Evolutionary conservation across 1,284 basidiomycete genomes (phyloP).

Genomic region (Marasmius oreades): DNA sequence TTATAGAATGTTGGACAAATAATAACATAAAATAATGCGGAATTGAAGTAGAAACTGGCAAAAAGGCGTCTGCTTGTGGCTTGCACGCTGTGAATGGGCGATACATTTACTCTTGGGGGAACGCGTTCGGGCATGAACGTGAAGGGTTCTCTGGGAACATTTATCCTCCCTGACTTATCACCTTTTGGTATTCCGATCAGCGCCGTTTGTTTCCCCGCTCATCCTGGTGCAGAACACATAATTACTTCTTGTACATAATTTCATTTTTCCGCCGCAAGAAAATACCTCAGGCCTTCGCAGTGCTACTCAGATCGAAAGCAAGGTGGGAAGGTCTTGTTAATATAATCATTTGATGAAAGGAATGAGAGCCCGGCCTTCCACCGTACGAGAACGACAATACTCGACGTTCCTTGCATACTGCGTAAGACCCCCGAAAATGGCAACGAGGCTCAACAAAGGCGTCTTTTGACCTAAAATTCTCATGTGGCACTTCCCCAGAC

Average conservation of each 20-base stretch:
- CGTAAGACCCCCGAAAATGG: not conserved
- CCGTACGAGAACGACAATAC: too few relatives aligned
- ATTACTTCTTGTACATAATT: slow-evolving; percentile 14
- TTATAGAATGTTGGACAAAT: slow-evolving; percentile 16
- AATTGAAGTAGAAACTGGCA: not conserved
- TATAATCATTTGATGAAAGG: too few relatives aligned
- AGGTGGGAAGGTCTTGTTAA: too few relatives aligned
- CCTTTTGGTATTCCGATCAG: slow-evolving; percentile 13
- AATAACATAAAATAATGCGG: not conserved
- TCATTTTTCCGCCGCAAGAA: too few relatives aligned
- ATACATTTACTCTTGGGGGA: not conserved
- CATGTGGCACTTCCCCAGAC: not conserved
- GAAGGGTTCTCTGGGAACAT: not conserved
- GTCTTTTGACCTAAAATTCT: not conserved
- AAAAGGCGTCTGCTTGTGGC: not conserved
- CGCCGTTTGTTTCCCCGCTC: slow-evolving; percentile 3
- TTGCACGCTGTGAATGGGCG: not conserved
- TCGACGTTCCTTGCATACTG: too few relatives aligned
- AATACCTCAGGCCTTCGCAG: too few relatives aligned
- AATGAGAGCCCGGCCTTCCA: not conserved
- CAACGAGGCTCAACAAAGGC: not conserved
- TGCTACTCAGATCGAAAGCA: too few relatives aligned
- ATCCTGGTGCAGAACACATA: slow-evolving; percentile 4
- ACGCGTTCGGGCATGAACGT: not conserved
- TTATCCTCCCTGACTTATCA: slow-evolving; percentile 4